Evolutionary conservation across 768 basidiomycete species (phyloP).

Genomic region (Tulasnella sp.): DNA sequence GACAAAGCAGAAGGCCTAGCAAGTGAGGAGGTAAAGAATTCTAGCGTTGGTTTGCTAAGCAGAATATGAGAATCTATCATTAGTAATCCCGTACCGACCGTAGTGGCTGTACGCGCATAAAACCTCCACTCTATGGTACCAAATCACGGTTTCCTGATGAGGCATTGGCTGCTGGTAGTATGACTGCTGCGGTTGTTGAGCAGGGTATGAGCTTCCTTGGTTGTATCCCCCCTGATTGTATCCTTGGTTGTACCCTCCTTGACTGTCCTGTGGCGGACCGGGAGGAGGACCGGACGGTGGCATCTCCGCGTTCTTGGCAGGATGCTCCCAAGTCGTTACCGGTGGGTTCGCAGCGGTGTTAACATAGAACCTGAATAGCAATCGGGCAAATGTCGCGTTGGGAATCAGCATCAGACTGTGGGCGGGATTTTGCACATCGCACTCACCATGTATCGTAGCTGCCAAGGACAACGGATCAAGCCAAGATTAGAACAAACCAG

Average conservation of each 20-base stretch:
- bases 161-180: not conserved
- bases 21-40: too few species aligned
- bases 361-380: constrained; percentile 29
- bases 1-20: too few species aligned
- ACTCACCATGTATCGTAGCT: constrained; percentile 34
- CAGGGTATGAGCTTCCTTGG: not conserved
- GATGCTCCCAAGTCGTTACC: constrained; percentile 24
- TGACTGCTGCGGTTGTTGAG: not conserved
- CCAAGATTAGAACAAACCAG: not conserved
- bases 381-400: not conserved
- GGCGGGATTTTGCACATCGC: not conserved
- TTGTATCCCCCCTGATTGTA: not conserved
- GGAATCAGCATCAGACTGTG: not conserved
- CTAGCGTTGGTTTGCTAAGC: too few species aligned
- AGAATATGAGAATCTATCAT: too few species aligned
- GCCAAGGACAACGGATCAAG: not conserved
- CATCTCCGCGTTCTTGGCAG: constrained; percentile 7
- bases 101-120: too few species aligned
- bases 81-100: too few species aligned
- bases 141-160: too few species aligned
- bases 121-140: too few species aligned
- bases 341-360: constrained; percentile 26
- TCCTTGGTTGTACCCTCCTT: not conserved
- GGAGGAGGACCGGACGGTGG: constrained; percentile 32
- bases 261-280: not conserved